These are phyloP conservation scores for Hyphopichia khmerensis DNA, from an alignment of 1,139 yeast species.

Conservation along the genomic window DNA sequence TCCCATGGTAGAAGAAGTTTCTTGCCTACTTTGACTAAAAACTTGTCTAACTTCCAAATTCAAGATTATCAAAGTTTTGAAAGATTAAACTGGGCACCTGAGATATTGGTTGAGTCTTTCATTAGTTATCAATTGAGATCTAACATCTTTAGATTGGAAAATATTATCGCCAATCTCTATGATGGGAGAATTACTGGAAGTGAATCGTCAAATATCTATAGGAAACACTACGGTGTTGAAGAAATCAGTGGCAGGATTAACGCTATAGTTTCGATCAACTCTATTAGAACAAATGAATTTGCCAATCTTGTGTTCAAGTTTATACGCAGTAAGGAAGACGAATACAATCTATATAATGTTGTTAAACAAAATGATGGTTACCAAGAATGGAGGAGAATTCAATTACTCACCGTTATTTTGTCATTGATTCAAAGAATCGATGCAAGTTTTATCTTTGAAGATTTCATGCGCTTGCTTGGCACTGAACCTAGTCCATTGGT, in stretches of 20 bases:
- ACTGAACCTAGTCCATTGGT: constrained; percentile 76
- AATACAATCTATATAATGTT: constrained; percentile 47
- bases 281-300: constrained; percentile 29
- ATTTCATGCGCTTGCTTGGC: constrained; percentile 14
- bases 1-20: constrained; percentile 69
- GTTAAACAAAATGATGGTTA: constrained; percentile 58
- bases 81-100: constrained; percentile 51
- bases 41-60: constrained; percentile 43
- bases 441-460: neutral
- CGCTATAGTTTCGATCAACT: constrained; percentile 44
- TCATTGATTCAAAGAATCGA: constrained; percentile 25
- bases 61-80: constrained; percentile 30
- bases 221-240: constrained; percentile 53
- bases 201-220: constrained; percentile 38
- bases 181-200: constrained; percentile 34
- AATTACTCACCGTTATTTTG: constrained; percentile 54
- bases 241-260: constrained; percentile 59
- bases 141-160: constrained; percentile 61
- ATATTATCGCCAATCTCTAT: constrained; percentile 49
- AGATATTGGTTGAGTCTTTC: constrained; percentile 47
- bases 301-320: constrained; percentile 40
- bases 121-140: constrained; percentile 54
- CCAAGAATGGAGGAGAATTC: constrained; percentile 68
- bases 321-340: constrained; percentile 40
- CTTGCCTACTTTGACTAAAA: constrained; percentile 55